phyloP scores from a whole-genome alignment of 2,329 filamentous ascomycete genomes.

The Septoria linicola region DNA sequence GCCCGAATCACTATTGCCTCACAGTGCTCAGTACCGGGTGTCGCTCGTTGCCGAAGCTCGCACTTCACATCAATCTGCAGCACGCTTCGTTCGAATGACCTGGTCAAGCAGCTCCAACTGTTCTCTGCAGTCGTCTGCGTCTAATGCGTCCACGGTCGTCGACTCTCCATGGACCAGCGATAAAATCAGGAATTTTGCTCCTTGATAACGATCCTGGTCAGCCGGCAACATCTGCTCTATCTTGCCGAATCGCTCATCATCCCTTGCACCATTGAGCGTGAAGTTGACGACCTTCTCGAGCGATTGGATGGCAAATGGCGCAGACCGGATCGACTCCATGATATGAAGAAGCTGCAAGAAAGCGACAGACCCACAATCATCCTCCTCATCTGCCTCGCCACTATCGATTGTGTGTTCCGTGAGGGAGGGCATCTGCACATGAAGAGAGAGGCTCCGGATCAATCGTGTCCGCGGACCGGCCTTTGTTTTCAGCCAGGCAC shows the following conservation, averaged over 20 bases:
- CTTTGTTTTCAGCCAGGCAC: constrained; percentile 19
- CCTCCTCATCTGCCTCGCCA: constrained; percentile 1
- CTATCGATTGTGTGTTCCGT: neutral
- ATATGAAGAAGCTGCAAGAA: constrained; percentile 19
- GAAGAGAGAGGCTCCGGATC: constrained; percentile 18
- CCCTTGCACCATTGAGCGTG: constrained; percentile 20
- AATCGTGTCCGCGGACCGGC: constrained; percentile 10
- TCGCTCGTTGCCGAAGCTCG: no score
- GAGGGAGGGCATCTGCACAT: constrained; percentile 23
- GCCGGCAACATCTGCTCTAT: constrained; percentile 19
- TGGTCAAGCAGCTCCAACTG: neutral
- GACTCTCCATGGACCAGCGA: constrained; percentile 20
- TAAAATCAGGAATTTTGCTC: constrained; percentile 23
- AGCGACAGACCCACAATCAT: constrained; percentile 6
- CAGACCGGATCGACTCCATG: constrained; percentile 13
- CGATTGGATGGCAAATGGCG: neutral
- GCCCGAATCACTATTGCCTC: no score
- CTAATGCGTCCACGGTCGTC: constrained; percentile 16
- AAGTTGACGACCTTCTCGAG: constrained; percentile 17
- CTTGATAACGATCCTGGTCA: constrained; percentile 20
- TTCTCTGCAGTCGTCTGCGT: constrained; percentile 12
- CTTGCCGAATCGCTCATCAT: constrained; percentile 19
- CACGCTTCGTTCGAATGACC: neutral
- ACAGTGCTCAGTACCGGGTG: no score
- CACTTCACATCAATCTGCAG: no score